Conservation (phyloP, 441 rosid species). For the Flueggea neowawraea region DNA sequence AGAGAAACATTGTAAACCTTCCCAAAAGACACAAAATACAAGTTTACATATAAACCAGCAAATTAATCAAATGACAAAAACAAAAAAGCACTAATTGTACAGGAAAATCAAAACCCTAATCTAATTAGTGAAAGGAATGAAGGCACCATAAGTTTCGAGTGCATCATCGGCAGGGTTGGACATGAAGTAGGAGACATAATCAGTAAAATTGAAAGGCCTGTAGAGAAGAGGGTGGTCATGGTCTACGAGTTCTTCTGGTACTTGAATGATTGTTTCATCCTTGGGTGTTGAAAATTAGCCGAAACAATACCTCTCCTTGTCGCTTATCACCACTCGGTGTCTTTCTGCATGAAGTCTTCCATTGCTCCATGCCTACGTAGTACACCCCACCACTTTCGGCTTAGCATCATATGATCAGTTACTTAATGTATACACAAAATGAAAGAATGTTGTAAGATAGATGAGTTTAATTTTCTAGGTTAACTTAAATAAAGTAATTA, state of each 20-base stretch:
- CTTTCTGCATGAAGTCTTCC: conserved; percentile 32
- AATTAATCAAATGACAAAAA: no score
- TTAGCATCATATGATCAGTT: neutral
- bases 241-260: conserved; percentile 26
- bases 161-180: conserved; percentile 34
- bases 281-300: conserved; percentile 32
- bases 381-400: no score
- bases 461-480: no score
- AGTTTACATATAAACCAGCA: no score
- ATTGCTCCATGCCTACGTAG: conserved; percentile 45
- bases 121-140: conserved; percentile 1
- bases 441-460: neutral
- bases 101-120: neutral
- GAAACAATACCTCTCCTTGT: conserved; percentile 31
- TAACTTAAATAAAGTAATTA: no score
- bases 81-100: neutral
- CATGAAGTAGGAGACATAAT: conserved; percentile 29
- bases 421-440: neutral
- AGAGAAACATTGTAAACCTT: no score
- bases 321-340: conserved; percentile 36
- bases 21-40: no score
- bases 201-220: conserved; percentile 31
- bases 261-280: conserved; percentile 23
- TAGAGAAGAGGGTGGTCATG: conserved; percentile 37
- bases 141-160: conserved; percentile 35